A percentile compares a stretch with the other conserved stretches of the same genome.
Evolutionary conservation across 441 rosid genomes (phyloP).

Genomic region (Mallotus japonicus): DNA sequence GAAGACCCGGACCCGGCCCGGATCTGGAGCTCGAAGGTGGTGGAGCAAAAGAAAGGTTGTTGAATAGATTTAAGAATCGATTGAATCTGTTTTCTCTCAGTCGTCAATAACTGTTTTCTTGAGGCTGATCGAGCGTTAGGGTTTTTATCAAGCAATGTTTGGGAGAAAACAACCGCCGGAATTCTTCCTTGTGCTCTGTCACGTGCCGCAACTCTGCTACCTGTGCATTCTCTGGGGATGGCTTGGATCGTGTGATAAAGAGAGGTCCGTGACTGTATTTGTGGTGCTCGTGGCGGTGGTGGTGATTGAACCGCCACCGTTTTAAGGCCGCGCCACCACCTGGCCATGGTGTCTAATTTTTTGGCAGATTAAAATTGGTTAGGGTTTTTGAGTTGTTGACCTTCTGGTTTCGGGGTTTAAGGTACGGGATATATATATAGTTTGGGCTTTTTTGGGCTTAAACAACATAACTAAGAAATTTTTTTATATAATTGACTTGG

Average conservation of each 20-base stretch:
- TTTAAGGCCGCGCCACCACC: conserved; percentile 59
- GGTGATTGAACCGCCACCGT: conserved; percentile 27
- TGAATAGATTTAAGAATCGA: conserved; percentile 62
- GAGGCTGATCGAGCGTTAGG: conserved; percentile 40
- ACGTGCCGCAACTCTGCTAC: conserved; percentile 57
- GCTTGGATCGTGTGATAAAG: conserved; percentile 85
- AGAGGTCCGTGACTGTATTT: conserved; percentile 23
- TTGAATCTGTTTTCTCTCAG: conserved; percentile 79
- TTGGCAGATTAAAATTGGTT: not conserved
- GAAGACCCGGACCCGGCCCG: conserved; percentile 87
- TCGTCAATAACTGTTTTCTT: conserved; percentile 69
- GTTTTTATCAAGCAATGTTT: conserved; percentile 44
- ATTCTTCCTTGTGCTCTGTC: conserved; percentile 82
- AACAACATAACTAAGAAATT: too few relatives aligned
- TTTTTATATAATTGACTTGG: too few relatives aligned
- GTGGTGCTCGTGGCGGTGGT: conserved; percentile 3
- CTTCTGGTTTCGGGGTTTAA: conserved; percentile 3
- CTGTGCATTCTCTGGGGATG: conserved; percentile 66
- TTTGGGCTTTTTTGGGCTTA: not conserved
- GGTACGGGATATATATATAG: not conserved
- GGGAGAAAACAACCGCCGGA: conserved; percentile 85
- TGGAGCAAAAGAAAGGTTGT: conserved; percentile 78
- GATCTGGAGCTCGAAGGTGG: conserved; percentile 77
- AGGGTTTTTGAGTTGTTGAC: conserved; percentile 4
- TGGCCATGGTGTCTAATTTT: conserved; percentile 26